Evolutionary conservation across 1,284 basidiomycete species (phyloP).

Genomic region (Hortiboletus rubellus): DNA sequence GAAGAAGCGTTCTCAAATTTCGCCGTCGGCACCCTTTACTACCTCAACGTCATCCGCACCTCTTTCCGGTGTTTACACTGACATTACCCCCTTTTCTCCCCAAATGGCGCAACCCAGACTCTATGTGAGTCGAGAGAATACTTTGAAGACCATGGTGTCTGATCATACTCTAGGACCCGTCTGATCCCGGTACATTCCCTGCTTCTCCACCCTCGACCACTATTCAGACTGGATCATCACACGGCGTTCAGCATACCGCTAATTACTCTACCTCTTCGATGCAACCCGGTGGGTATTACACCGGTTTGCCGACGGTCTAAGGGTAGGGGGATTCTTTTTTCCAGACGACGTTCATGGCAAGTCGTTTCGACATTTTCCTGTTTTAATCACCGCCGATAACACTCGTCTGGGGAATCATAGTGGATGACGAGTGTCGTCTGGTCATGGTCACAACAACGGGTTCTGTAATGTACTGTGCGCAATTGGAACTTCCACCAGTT

Average conservation of each 20-base stretch:
- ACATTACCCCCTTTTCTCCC: slow-evolving; percentile 11
- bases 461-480: too few relatives aligned
- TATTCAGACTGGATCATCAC: slow-evolving; percentile 8
- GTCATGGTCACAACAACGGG: too few relatives aligned
- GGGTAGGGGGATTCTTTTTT: too few relatives aligned
- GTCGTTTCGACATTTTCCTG: too few relatives aligned
- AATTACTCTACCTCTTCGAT: slow-evolving; percentile 13
- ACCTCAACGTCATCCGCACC: background rate
- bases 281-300: slow-evolving; percentile 25
- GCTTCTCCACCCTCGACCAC: slow-evolving; percentile 20
- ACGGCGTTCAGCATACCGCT: slow-evolving; percentile 4
- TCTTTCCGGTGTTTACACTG: slow-evolving; percentile 7
- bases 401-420: too few relatives aligned
- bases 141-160: background rate
- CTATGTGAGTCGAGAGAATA: slow-evolving; percentile 26
- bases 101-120: slow-evolving; percentile 31
- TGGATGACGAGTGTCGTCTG: too few relatives aligned
- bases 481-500: too few relatives aligned
- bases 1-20: slow-evolving; percentile 24
- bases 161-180: slow-evolving; percentile 27
- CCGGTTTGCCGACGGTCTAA: slow-evolving; percentile 31
- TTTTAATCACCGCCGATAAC: too few relatives aligned
- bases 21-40: slow-evolving; percentile 17
- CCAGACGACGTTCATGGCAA: too few relatives aligned
- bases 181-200: slow-evolving; percentile 38